Evolutionary conservation across 805 yeast genomes (phyloP), one percentile per base, ranked within the genome.

Genomic region (Wickerhamomyces subpelliculosus): DNA sequence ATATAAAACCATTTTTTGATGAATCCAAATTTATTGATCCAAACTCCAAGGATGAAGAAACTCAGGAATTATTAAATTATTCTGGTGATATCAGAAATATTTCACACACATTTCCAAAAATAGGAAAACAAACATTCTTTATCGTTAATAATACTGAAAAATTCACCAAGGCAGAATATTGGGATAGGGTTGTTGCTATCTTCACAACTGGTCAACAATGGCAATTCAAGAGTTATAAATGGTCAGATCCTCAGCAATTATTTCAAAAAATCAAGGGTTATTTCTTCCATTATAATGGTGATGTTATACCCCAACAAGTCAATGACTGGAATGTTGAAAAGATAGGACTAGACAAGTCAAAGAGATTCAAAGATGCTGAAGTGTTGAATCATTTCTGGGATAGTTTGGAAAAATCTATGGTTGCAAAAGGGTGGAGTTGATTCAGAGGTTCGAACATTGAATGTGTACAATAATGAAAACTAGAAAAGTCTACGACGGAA

Each of bases 201-300:
- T 82, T 93, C 65, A 90, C 96, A 14, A 90, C 97, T 10, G 99
- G 99, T 11, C 98, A 93, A 64, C 70, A 80, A 38, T 93, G 99
- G 99, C 99, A 93, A 64, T 86, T 93, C 64, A 77, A 84, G 54
- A 76, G 79, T 51, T 93, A 90, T 62, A 84, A 82, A 56, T 83
- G 88, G 78, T 70, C 78, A 28, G 77, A 80, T 38, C 96, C 98
- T 3, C 78, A 82, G 42, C 68, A 68, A 32, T 68, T 93, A 46
- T 93, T 93, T 61, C 93, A 83, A 53, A 79, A 76, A 48, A 84
- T 84, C 47, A 78, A 82, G 42, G 98, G 98, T 2, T 89, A 76
- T 55, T 84, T 77, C 51, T 69, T 88, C 48, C 70, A 79, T 32
- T 88, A 78, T 61, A 73, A 74, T 43, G 89, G 87, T 25, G 97